Evolutionary conservation across 2,329 filamentous ascomycete species (phyloP), one percentile per base, ranked within the genome.

Genomic region (Aspergillaceae sp.): DNA sequence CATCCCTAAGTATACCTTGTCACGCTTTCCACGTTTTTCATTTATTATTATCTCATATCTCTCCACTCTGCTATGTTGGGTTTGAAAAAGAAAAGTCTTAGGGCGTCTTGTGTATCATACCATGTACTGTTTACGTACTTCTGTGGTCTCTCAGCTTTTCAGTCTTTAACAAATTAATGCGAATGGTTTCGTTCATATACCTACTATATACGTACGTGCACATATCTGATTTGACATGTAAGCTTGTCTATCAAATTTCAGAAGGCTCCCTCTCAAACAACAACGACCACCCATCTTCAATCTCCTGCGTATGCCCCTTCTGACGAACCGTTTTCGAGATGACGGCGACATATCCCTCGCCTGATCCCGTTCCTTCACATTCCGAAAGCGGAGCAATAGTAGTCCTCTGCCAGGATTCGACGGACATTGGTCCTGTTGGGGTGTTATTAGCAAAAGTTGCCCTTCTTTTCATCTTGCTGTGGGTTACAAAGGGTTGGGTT

Each of bases 391-490:
- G 19, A 19, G 19, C 19, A 19, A 19, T 19, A 19, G 19, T 19
- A 19, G 19, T 19, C 19, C 19, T 2, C 19, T 19, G 19, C 19
- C 19, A 19, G 19, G 19, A 19, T 19, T 19, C 2, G 72, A 81
- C 5, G 66, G 63, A 36, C 71, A 79, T 40, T 74, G 56, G 56
- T 10, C 50, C 58, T 61, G 43, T 40, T 10, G 19, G 19, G 19
- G 19, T 19, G 19, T 19, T 19, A 19, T 19, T 19, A 19, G 19
- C 19, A 19, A 19, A 19, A 19, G 19, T 19, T 19, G 19, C 19
- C 19, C 19, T 19, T 19, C 19, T 19, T 2, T 4, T 35, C 9
- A 34, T 11, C 48, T 36, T 45, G 41, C n/a, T 11, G 19, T 19
- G 27, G 28, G 2, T 2, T 34, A 29, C 5, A 32, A 9, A 32